Evolutionary conservation across 2,329 filamentous ascomycete genomes (phyloP).

Genomic region (Zymoseptoria ardabiliae): DNA sequence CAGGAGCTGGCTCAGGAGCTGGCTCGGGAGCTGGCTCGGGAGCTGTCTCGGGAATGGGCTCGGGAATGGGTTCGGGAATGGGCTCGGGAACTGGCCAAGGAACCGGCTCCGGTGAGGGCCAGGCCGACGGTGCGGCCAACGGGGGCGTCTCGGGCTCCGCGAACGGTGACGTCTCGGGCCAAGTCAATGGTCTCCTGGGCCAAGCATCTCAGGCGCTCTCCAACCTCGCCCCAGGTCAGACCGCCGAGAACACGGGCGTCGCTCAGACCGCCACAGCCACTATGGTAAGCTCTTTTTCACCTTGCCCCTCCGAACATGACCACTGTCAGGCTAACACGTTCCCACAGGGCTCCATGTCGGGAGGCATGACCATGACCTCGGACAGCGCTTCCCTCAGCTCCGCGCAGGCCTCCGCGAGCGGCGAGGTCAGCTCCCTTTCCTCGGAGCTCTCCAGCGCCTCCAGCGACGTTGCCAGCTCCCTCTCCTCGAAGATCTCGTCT

Average conservation of each 20-base stretch:
- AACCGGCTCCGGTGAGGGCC: too few species aligned
- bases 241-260: background rate
- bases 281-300: background rate
- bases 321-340: background rate
- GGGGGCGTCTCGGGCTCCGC: too few species aligned
- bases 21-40: too few species aligned
- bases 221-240: background rate
- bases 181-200: slow-evolving; percentile 6
- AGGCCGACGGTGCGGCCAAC: too few species aligned
- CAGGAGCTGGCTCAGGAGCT: too few species aligned
- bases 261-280: background rate
- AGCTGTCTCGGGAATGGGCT: too few species aligned
- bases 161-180: background rate
- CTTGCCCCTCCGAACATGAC: background rate
- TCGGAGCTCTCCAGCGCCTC: slow-evolving; percentile 3
- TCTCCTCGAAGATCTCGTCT: background rate
- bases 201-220: background rate
- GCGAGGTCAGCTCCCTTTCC: slow-evolving; percentile 1
- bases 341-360: slow-evolving; percentile 7
- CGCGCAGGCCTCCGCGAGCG: slow-evolving; percentile 2
- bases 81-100: too few species aligned
- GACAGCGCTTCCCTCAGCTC: slow-evolving; percentile 5
- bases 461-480: background rate
- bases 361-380: slow-evolving; percentile 7
- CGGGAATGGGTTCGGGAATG: too few species aligned